Evolutionary conservation across 257 asterid species (phyloP).

Genomic region (Capsicum baccatum): DNA sequence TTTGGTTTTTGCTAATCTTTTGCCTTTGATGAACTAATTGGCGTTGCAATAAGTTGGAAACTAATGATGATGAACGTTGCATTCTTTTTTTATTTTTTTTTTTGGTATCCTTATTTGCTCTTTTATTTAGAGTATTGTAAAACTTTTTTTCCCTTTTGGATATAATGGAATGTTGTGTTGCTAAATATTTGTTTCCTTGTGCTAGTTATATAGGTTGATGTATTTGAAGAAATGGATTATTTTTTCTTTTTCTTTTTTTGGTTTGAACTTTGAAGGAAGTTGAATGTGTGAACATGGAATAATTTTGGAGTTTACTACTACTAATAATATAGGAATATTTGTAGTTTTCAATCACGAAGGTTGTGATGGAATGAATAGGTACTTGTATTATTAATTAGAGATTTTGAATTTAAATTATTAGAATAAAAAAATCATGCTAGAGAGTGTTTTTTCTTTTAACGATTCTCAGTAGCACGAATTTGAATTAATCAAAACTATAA

Average conservation of each 20-base stretch:
- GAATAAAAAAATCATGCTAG: fast-evolving
- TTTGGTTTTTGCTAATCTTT: conserved; percentile 23
- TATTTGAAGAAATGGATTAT: neutral
- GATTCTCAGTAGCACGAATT: neutral
- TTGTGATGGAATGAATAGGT: neutral
- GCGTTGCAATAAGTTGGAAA: conserved; percentile 39
- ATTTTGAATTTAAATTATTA: neutral
- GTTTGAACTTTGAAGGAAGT: neutral
- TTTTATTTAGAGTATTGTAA: neutral
- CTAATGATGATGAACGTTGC: conserved; percentile 51
- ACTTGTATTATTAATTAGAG: neutral
- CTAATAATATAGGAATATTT: neutral
- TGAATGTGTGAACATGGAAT: neutral
- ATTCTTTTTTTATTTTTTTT: conserved; percentile 23
- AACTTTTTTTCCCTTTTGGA: neutral
- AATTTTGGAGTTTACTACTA: conserved; percentile 11
- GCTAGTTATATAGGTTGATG: neutral
- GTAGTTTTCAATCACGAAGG: neutral
- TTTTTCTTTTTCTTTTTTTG: neutral
- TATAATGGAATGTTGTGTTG: neutral
- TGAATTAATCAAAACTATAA: neutral
- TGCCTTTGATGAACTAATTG: conserved; percentile 22
- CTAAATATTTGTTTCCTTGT: neutral
- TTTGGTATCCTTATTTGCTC: neutral
- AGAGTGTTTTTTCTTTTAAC: neutral